Percentiles rank a stretch among this genome's conserved stretches.
Conservation (phyloP, 1,284 basidiomycete species). For the Bothia castanella region DNA sequence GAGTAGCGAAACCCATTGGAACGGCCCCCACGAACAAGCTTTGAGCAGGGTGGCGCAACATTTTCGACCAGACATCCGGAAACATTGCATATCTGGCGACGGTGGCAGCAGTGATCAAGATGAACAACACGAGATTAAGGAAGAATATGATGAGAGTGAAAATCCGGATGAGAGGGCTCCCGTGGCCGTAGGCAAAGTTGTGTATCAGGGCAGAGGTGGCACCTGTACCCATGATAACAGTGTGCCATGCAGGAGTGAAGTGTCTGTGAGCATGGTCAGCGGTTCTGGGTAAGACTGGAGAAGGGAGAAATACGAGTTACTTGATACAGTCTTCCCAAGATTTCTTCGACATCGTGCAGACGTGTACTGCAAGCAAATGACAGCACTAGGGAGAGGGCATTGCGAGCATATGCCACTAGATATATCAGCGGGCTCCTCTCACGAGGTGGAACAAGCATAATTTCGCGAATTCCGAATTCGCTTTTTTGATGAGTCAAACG, state of each 20-base stretch:
- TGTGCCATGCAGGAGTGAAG: slow-evolving; percentile 46
- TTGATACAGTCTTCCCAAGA: slow-evolving; percentile 29
- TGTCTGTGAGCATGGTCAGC: slow-evolving; percentile 29
- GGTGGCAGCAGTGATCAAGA: slow-evolving; percentile 42
- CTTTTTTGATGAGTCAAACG: not conserved
- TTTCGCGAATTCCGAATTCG: not conserved
- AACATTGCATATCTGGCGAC: slow-evolving; percentile 47
- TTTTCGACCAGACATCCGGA: slow-evolving; percentile 43
- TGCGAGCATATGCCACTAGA: too few species aligned
- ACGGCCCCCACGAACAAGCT: slow-evolving; percentile 59
- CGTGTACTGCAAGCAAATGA: slow-evolving; percentile 10
- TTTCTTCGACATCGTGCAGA: slow-evolving; percentile 16
- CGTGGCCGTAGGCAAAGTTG: slow-evolving; percentile 40
- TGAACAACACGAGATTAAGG: slow-evolving; percentile 51
- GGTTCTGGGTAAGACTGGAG: not conserved
- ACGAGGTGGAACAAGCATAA: not conserved
- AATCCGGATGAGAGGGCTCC: slow-evolving; percentile 31
- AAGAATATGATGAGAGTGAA: slow-evolving; percentile 46
- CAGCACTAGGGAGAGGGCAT: not conserved
- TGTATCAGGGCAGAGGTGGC: slow-evolving; percentile 39
- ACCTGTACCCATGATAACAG: slow-evolving; percentile 47
- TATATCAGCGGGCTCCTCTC: not conserved
- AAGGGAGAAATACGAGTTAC: slow-evolving; percentile 3
- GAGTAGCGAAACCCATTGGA: slow-evolving; percentile 58
- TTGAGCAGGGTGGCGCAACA: slow-evolving; percentile 50